Conservation (phyloP, 352 stramenopile genomes). For the Globisporangium middletonii region DNA sequence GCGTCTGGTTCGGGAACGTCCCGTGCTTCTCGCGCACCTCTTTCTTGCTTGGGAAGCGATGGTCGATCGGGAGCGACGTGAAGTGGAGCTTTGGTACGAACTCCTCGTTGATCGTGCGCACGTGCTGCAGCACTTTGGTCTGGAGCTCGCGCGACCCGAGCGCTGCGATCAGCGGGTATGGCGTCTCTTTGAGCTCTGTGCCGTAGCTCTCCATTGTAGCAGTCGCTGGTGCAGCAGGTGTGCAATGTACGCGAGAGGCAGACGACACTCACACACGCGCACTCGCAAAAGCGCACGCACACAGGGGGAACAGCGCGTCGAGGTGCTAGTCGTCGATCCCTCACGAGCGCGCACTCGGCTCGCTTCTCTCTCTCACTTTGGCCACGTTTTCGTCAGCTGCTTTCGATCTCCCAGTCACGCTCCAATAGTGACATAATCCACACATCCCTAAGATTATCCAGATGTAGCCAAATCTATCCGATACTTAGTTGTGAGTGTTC, state of each 20-base stretch:
- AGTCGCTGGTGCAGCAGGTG: background rate
- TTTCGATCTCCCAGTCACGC: too few relatives aligned
- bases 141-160: constrained; percentile 74
- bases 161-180: constrained; percentile 78
- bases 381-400: too few relatives aligned
- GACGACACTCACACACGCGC: too few relatives aligned
- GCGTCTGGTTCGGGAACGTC: constrained; percentile 78
- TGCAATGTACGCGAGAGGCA: background rate
- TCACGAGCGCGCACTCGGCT: too few relatives aligned
- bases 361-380: too few relatives aligned
- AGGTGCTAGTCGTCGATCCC: too few relatives aligned
- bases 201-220: constrained; percentile 78
- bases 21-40: constrained; percentile 81
- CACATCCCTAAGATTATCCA: too few relatives aligned
- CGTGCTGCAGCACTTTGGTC: constrained; percentile 53
- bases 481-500: too few relatives aligned
- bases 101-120: constrained; percentile 76
- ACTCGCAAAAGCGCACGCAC: too few relatives aligned
- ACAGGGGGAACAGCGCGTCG: too few relatives aligned
- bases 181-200: constrained; percentile 81
- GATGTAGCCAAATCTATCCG: too few relatives aligned
- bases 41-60: constrained; percentile 81
- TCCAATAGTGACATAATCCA: too few relatives aligned
- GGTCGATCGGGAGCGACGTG: constrained; percentile 53
- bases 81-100: constrained; percentile 80